Evolutionary conservation across 2,329 filamentous ascomycete genomes (phyloP).

Genomic region (Sphaerulina musiva): DNA sequence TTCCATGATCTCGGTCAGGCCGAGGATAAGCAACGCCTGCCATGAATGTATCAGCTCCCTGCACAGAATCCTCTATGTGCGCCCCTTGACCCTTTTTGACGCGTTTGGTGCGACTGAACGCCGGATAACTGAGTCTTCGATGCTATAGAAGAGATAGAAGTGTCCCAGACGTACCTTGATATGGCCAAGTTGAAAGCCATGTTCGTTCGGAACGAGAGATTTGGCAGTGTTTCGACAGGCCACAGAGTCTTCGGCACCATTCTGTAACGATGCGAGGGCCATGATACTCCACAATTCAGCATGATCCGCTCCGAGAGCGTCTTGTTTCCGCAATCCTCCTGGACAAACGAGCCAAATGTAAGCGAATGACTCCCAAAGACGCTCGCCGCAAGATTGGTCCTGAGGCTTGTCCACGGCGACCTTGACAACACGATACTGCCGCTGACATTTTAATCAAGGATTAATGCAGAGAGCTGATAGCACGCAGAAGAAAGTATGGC

Average conservation of each 20-base stretch:
- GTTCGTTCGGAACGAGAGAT: slow-evolving; percentile 15
- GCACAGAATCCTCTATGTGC: background rate
- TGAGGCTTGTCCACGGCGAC: no score
- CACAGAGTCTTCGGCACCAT: slow-evolving; percentile 1
- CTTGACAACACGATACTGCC: no score
- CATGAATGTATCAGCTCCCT: slow-evolving; percentile 32
- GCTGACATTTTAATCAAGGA: no score
- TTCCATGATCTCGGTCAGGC: slow-evolving; percentile 57
- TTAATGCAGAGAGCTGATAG: no score
- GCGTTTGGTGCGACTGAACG: no score
- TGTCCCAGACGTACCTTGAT: slow-evolving; percentile 29
- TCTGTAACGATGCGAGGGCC: slow-evolving; percentile 24
- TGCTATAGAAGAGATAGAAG: background rate
- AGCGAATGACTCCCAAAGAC: no score
- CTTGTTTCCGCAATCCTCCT: slow-evolving; percentile 29
- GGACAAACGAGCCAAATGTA: no score
- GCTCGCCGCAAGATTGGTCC: no score
- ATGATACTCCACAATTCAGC: slow-evolving; percentile 44
- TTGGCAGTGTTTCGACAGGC: slow-evolving; percentile 14
- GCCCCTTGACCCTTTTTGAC: no score
- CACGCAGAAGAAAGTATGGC: no score
- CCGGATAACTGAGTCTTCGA: background rate
- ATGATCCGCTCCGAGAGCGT: slow-evolving; percentile 34
- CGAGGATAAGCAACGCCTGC: slow-evolving; percentile 44
- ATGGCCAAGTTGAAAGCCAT: slow-evolving; percentile 35